These are phyloP conservation scores for Didymosphaeria variabile DNA, from an alignment of 2,329 filamentous ascomycete genomes.

Conservation along the genomic window DNA sequence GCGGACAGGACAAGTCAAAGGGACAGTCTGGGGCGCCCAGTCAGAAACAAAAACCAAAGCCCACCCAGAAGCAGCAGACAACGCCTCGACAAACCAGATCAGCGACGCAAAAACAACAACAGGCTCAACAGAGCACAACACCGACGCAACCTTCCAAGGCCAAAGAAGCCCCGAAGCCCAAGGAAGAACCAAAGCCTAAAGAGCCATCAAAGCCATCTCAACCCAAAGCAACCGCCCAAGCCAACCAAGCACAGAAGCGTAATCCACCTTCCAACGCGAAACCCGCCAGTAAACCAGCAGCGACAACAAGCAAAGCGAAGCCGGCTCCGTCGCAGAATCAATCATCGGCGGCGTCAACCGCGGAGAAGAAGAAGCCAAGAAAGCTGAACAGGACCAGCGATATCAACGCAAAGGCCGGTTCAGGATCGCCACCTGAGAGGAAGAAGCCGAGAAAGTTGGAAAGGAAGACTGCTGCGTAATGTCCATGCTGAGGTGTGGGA, in stretches of 20 bases:
- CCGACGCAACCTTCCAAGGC: slow-evolving; percentile 3
- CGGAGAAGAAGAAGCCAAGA: slow-evolving; percentile 8
- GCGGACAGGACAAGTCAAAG: slow-evolving; percentile 3
- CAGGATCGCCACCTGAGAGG: background rate
- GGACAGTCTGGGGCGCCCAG: background rate
- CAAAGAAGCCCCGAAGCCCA: slow-evolving; percentile 8
- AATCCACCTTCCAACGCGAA: background rate
- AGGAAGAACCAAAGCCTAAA: slow-evolving; percentile 9
- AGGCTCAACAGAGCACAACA: background rate
- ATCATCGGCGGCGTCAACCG: background rate
- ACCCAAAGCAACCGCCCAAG: background rate
- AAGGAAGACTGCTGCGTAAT: slow-evolving; percentile 3
- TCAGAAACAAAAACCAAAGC: background rate
- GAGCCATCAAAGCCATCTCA: background rate
- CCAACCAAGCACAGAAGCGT: slow-evolving; percentile 9
- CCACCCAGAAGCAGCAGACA: background rate
- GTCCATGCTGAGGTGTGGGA: background rate
- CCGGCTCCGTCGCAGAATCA: background rate
- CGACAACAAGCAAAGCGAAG: slow-evolving; percentile 3
- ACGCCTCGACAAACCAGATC: background rate
- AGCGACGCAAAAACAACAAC: background rate
- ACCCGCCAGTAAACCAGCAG: background rate
- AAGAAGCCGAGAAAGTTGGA: slow-evolving; percentile 10
- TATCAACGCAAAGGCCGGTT: background rate
- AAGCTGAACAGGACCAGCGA: slow-evolving; percentile 1